phyloP scores from a whole-genome alignment of 192 early-diverging fungal species.

The Umbelopsis ramanniana region DNA sequence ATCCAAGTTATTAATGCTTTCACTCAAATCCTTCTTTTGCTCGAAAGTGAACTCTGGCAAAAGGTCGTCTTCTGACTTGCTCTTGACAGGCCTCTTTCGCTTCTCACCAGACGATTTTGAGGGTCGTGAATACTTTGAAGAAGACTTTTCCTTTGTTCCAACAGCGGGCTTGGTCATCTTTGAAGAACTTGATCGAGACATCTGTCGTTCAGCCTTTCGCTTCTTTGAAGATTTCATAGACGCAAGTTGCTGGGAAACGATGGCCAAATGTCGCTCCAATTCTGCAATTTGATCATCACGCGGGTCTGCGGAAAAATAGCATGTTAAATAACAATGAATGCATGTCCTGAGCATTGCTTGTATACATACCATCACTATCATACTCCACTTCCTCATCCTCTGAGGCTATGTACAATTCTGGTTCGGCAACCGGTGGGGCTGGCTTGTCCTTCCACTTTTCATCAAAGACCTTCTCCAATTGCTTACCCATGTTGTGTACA shows the following conservation, averaged over 20 bases:
- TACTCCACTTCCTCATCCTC: slow-evolving; percentile 29
- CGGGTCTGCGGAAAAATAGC: not conserved
- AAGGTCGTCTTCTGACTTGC: slow-evolving; percentile 45
- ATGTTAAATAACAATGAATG: not conserved
- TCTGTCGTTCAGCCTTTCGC: slow-evolving; percentile 28
- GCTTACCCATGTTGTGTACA: slow-evolving; percentile 71
- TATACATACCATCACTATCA: slow-evolving; percentile 9
- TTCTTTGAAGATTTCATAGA: slow-evolving; percentile 41
- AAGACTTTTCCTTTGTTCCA: slow-evolving; percentile 20
- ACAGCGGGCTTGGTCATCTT: not conserved
- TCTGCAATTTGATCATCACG: slow-evolving; percentile 44
- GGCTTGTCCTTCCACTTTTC: slow-evolving; percentile 67
- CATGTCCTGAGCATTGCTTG: not conserved
- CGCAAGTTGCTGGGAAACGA: slow-evolving; percentile 44
- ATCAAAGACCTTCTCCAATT: slow-evolving; percentile 81
- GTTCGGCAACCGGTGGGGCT: slow-evolving; percentile 22
- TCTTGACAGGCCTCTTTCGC: slow-evolving; percentile 20
- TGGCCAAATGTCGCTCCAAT: slow-evolving; percentile 45
- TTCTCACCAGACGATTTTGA: slow-evolving; percentile 21
- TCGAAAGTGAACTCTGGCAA: slow-evolving; percentile 74
- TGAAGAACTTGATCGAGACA: slow-evolving; percentile 16
- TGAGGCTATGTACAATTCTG: slow-evolving; percentile 19
- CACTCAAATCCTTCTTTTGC: slow-evolving; percentile 86
- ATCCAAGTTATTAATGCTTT: slow-evolving; percentile 64
- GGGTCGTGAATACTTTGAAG: not conserved